phyloP scores from a whole-genome alignment of 2,329 filamentous ascomycete species.

The Gaeumannomyces tritici region DNA sequence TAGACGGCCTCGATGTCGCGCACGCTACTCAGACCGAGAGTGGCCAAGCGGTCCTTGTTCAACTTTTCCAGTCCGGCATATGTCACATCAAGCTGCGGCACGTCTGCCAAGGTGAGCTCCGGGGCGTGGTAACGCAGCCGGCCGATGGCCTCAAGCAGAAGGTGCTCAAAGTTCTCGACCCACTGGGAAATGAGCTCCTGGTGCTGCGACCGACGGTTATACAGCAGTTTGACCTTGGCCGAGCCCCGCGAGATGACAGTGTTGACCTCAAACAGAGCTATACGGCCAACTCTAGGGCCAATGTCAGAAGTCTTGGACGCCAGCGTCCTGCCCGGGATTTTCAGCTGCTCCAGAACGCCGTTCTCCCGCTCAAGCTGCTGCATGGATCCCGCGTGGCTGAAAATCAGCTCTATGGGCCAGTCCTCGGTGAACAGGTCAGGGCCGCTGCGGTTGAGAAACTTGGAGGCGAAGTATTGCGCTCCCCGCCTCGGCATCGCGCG shows the following conservation, averaged over 20 bases:
- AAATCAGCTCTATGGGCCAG: conserved; percentile 47
- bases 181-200: conserved; percentile 33
- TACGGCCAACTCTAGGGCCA: conserved; percentile 34
- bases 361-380: conserved; percentile 37
- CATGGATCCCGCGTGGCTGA: conserved; percentile 43
- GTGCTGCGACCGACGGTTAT: conserved; percentile 29
- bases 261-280: conserved; percentile 41
- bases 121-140: conserved; percentile 30
- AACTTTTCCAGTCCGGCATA: conserved; percentile 35
- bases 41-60: conserved; percentile 28
- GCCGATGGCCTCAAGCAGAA: conserved; percentile 33
- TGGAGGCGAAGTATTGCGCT: conserved; percentile 37
- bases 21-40: conserved; percentile 28
- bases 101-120: conserved; percentile 39
- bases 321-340: conserved; percentile 27
- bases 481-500: conserved; percentile 32
- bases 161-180: conserved; percentile 35
- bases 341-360: conserved; percentile 37
- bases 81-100: conserved; percentile 35
- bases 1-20: conserved; percentile 38
- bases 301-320: conserved; percentile 31
- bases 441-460: conserved; percentile 25
- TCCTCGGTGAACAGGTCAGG: conserved; percentile 22
- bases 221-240: conserved; percentile 35
- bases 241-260: conserved; percentile 34